Evolutionary conservation across 768 basidiomycete genomes (phyloP).

Genomic region (Tubosaeta sp.): DNA sequence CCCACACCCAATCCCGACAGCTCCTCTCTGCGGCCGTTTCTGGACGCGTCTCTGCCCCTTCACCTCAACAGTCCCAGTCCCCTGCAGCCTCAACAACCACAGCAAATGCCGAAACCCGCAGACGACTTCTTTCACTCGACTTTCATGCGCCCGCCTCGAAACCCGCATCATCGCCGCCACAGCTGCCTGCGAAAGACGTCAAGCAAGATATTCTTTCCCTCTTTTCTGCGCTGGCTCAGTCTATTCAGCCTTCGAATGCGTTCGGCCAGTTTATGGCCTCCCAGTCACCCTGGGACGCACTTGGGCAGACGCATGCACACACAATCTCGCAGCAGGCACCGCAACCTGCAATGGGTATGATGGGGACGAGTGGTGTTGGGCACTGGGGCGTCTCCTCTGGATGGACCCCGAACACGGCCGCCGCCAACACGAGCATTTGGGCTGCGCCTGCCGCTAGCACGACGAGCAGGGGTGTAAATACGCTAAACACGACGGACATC

Average conservation of each 20-base stretch:
- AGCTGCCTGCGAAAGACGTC: constrained; percentile 58
- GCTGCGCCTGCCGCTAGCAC: constrained; percentile 15
- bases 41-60: constrained; percentile 14
- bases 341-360: constrained; percentile 43
- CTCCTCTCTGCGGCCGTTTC: constrained; percentile 38
- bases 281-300: constrained; percentile 25
- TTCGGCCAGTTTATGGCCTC: constrained; percentile 36
- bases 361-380: constrained; percentile 49
- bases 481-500: constrained; percentile 46
- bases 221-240: constrained; percentile 46
- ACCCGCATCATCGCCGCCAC: constrained; percentile 20
- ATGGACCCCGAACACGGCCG: constrained; percentile 42
- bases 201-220: constrained; percentile 86
- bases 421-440: constrained; percentile 33
- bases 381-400: constrained; percentile 67
- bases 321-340: constrained; percentile 24
- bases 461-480: not conserved
- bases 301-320: constrained; percentile 4
- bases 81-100: constrained; percentile 15
- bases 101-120: constrained; percentile 34
- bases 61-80: constrained; percentile 6
- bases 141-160: constrained; percentile 52
- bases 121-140: constrained; percentile 81
- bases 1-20: constrained; percentile 25
- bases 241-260: not conserved